phyloP scores from a whole-genome alignment of 306 rosid genomes.

The Prinsepia uniflora region DNA sequence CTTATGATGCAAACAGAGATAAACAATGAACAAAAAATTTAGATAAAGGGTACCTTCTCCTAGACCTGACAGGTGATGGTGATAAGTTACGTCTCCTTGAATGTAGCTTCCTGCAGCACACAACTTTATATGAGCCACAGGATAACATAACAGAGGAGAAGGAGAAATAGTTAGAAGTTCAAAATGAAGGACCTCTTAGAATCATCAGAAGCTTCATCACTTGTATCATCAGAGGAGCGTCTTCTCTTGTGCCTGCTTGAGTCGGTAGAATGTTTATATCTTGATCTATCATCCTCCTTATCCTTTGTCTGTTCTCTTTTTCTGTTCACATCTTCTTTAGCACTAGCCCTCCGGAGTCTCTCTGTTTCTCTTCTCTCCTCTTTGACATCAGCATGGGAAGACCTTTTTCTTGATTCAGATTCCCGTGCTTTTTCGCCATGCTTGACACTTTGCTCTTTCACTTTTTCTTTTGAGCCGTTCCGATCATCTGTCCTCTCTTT shows the following conservation, averaged over 20 bases:
- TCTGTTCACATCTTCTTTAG: slow-evolving; percentile 48
- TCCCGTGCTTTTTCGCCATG: slow-evolving; percentile 55
- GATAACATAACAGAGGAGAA: slow-evolving; percentile 11
- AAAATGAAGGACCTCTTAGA: slow-evolving; percentile 59
- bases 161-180: slow-evolving; percentile 16
- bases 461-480: slow-evolving; percentile 56
- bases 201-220: slow-evolving; percentile 74
- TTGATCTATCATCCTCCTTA: slow-evolving; percentile 63
- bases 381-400: slow-evolving; percentile 50
- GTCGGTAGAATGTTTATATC: slow-evolving; percentile 54
- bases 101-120: slow-evolving; percentile 65
- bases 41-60: slow-evolving; percentile 70
- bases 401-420: slow-evolving; percentile 65
- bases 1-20: slow-evolving; percentile 32
- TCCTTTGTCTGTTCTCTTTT: slow-evolving; percentile 62
- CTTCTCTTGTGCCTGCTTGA: slow-evolving; percentile 63
- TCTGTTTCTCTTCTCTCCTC: slow-evolving; percentile 66
- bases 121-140: slow-evolving; percentile 27
- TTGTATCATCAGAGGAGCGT: slow-evolving; percentile 72
- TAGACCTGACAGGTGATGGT: slow-evolving; percentile 80
- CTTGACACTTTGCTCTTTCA: slow-evolving; percentile 47
- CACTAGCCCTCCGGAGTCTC: slow-evolving; percentile 43
- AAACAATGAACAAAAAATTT: slow-evolving; percentile 16
- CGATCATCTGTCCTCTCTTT: slow-evolving; percentile 53
- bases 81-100: slow-evolving; percentile 74